Percentiles rank a stretch among this genome's conserved stretches.
These are phyloP conservation scores for Spizellomyces sp. DNA, from an alignment of 192 early-diverging fungal genomes.

Conservation along the genomic window DNA sequence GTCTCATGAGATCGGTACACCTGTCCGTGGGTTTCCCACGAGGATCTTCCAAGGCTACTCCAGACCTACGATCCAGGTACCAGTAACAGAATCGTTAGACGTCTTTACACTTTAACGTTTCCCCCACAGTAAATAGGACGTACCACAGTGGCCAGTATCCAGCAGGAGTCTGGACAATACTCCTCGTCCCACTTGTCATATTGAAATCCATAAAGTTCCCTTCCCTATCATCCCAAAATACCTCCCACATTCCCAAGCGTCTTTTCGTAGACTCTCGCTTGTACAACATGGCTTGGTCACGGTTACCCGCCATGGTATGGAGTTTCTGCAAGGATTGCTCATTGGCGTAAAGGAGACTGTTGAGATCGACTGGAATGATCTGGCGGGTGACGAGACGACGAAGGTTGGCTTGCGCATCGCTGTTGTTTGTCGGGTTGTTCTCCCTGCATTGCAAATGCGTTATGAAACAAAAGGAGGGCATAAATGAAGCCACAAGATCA, in stretches of 20 bases:
- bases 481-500: conserved; percentile 9
- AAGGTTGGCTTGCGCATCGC: conserved; percentile 40
- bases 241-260: conserved; percentile 46
- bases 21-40: conserved; percentile 8
- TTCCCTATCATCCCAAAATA: conserved; percentile 55
- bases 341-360: conserved; percentile 67
- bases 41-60: conserved; percentile 25
- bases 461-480: background rate
- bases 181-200: conserved; percentile 36
- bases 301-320: conserved; percentile 9
- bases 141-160: conserved; percentile 69
- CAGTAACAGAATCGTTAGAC: too few relatives aligned
- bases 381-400: conserved; percentile 54
- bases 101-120: too few relatives aligned
- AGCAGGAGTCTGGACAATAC: conserved; percentile 47
- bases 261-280: conserved; percentile 39
- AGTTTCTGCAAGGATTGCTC: conserved; percentile 42
- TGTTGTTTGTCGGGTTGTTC: conserved; percentile 19
- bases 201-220: conserved; percentile 62
- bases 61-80: background rate
- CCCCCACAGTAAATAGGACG: too few relatives aligned
- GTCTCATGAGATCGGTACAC: conserved; percentile 23
- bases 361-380: conserved; percentile 72
- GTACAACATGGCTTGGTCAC: conserved; percentile 25
- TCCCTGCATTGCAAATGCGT: conserved; percentile 16